Evolutionary conservation across 2,329 filamentous ascomycete genomes (phyloP), one percentile per base, ranked within the genome.

Genomic region (Penicillium sclerotigenum): DNA sequence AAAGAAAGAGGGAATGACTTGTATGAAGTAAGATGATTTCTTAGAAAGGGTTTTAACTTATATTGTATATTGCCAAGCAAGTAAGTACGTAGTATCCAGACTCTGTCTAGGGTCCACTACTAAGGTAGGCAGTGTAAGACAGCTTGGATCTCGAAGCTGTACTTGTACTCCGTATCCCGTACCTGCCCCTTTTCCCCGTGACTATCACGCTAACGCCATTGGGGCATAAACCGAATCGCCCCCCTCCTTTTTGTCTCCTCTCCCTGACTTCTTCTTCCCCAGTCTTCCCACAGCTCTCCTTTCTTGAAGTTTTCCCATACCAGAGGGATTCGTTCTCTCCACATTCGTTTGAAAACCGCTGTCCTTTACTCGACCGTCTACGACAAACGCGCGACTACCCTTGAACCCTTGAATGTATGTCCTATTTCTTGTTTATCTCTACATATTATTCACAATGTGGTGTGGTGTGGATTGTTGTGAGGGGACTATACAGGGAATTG

Each of bases 271-370:
- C 66, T 63, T 57, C 52, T 59, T 57, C 56, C 59, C 60, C 58
- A 61, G 56, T 58, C 55, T 64, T 34, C 47, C 50, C 54, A 28
- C 51, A 41, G 43, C 34, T 24, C 34, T 31, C 45, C 28, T 56
- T 47, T 56, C 45, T 63, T 58, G 67, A 45, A 69, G 69, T 66
- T 68, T 73, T 74, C 70, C 68, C 65, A 65, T 73, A 75, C 73
- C 71, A 66, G 73, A 74, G 70, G 61, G 71, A 69, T 66, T 65
- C 58, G 59, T 63, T 68, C 71, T 74, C 72, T 75, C 71, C 65
- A 75, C 74, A 56, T 66, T 76, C 74, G 57, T 75, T 75, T 71
- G 38, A 52, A 70, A 66, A 59, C 61, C 59, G 59, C 52, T 58
- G 63, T 59, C 63, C 52, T 63, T 70, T 66, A 56, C 66, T 71